Percentiles rank a stretch among this genome's conserved stretches.
phyloP scores from a whole-genome alignment of 2,329 filamentous ascomycete species.

The Ceratocystis alfenasii region DNA sequence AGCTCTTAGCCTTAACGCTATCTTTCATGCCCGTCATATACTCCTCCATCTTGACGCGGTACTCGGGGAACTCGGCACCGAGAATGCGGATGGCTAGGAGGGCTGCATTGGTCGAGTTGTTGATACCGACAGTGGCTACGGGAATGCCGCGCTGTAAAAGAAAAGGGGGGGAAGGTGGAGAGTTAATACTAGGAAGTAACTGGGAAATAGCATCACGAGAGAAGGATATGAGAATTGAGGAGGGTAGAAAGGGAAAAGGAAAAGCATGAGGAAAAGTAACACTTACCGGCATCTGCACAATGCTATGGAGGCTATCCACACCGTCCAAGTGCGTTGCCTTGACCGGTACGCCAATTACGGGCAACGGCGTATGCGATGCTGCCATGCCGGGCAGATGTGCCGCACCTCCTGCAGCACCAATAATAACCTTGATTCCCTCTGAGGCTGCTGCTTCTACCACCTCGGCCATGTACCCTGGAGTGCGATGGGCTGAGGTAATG shows the following conservation, averaged over 20 bases:
- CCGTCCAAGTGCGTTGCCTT: constrained; percentile 63
- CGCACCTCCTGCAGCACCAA: constrained; percentile 63
- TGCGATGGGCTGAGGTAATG: constrained; percentile 72
- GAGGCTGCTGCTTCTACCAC: constrained; percentile 52
- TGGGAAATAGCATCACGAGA: constrained; percentile 25
- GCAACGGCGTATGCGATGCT: constrained; percentile 56
- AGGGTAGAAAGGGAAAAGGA: constrained; percentile 29
- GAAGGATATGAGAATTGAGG: constrained; percentile 32
- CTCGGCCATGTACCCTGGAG: constrained; percentile 56
- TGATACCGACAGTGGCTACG: constrained; percentile 65
- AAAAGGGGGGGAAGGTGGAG: not conserved
- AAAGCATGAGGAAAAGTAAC: not conserved
- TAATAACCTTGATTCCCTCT: constrained; percentile 59
- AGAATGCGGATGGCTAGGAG: constrained; percentile 59
- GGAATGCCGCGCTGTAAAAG: constrained; percentile 44
- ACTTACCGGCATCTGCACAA: constrained; percentile 63
- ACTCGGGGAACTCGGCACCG: constrained; percentile 43
- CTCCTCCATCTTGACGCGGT: constrained; percentile 45
- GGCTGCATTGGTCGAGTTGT: constrained; percentile 67
- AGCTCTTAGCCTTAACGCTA: constrained; percentile 53
- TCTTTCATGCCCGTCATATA: constrained; percentile 52
- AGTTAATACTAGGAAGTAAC: constrained; percentile 24
- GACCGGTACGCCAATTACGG: constrained; percentile 67
- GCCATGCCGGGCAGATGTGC: constrained; percentile 66
- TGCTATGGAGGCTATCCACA: constrained; percentile 57